A percentile compares a stretch with the other conserved stretches of the same genome.
These are phyloP conservation scores for Wickerhamiella siamensis DNA, from an alignment of 805 yeast genomes.

Conservation along the genomic window DNA sequence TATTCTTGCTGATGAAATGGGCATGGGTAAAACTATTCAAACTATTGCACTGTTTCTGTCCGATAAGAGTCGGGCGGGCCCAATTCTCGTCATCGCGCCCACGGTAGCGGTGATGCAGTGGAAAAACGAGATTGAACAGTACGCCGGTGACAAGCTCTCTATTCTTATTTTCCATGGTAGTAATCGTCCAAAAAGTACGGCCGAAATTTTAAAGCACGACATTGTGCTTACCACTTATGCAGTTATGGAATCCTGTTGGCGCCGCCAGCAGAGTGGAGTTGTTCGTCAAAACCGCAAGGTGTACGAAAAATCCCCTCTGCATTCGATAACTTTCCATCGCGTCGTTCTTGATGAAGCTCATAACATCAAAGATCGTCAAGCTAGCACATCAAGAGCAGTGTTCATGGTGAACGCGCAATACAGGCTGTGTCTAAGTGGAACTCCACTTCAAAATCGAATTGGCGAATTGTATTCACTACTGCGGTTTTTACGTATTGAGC, in stretches of 20 bases:
- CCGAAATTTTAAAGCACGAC: conserved; percentile 48
- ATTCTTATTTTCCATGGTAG: conserved; percentile 79
- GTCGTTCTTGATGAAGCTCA: conserved; percentile 95
- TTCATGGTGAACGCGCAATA: conserved; percentile 55
- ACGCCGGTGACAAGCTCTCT: conserved; percentile 55
- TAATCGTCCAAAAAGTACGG: conserved; percentile 43
- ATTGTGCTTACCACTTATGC: conserved; percentile 87
- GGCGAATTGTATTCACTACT: conserved; percentile 93
- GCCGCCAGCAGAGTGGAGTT: conserved; percentile 77
- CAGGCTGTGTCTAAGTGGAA: conserved; percentile 88
- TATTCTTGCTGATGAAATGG: conserved; percentile 96
- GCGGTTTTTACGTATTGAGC: conserved; percentile 67
- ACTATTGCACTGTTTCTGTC: conserved; percentile 84
- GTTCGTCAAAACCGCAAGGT: conserved; percentile 54
- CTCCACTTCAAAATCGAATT: conserved; percentile 90
- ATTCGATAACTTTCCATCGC: conserved; percentile 60
- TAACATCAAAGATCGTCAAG: conserved; percentile 86
- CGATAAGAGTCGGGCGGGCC: conserved; percentile 31
- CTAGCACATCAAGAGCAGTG: conserved; percentile 89
- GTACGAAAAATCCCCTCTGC: conserved; percentile 64
- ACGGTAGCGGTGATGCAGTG: conserved; percentile 98
- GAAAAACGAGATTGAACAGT: conserved; percentile 82
- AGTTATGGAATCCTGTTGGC: conserved; percentile 70
- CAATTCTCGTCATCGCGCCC: conserved; percentile 88
- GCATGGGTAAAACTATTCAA: conserved; percentile 98